phyloP scores from a whole-genome alignment of 371 early-diverging fungal species.

The Mortierella sp. region DNA sequence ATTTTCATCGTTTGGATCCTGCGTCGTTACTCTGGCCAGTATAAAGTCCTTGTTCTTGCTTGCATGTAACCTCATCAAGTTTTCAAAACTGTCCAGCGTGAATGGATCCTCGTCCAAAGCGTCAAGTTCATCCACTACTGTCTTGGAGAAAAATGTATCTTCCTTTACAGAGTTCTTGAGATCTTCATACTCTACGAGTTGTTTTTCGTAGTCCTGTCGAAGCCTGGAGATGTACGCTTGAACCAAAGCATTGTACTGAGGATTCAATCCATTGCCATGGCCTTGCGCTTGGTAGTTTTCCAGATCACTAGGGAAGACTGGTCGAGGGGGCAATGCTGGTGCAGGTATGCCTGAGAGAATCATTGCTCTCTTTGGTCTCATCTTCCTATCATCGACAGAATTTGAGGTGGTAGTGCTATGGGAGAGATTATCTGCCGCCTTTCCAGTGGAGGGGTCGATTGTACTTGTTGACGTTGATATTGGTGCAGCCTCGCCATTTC shows the following conservation, averaged over 20 bases:
- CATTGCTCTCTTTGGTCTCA: conserved; percentile 26
- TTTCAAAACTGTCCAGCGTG: conserved; percentile 80
- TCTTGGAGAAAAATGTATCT: conserved; percentile 67
- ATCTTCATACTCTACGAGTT: conserved; percentile 19
- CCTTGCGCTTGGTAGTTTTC: conserved; percentile 28
- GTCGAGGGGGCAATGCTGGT: conserved; percentile 35
- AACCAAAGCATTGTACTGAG: conserved; percentile 13
- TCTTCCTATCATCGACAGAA: not conserved
- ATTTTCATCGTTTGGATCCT: conserved; percentile 69
- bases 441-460: no score
- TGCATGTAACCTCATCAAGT: conserved; percentile 69
- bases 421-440: no score
- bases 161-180: conserved; percentile 16
- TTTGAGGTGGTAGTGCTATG: not conserved
- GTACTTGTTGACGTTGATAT: no score
- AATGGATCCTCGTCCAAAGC: conserved; percentile 79
- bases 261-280: not conserved
- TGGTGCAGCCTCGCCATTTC: no score
- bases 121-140: conserved; percentile 49
- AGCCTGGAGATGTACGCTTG: conserved; percentile 23
- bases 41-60: conserved; percentile 81
- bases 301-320: conserved; percentile 36
- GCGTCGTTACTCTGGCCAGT: conserved; percentile 83
- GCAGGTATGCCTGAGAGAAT: conserved; percentile 29
- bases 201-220: conserved; percentile 26